A percentile compares a stretch with the other conserved stretches of the same genome.
phyloP scores from a whole-genome alignment of 2,329 filamentous ascomycete genomes.

The Calonectria leucothoes region DNA sequence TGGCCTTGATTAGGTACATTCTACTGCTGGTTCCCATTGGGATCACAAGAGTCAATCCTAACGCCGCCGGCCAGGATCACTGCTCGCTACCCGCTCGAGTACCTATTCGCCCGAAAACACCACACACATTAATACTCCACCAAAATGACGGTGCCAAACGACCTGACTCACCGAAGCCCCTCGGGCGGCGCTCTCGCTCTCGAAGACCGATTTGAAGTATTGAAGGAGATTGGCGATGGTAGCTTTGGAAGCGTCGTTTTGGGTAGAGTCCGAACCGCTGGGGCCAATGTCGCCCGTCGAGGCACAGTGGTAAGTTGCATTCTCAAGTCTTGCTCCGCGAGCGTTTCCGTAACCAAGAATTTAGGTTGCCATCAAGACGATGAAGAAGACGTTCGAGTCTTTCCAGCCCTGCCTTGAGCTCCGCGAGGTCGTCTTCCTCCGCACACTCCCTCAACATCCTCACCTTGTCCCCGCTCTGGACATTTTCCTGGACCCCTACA shows the following conservation, averaged over 20 bases:
- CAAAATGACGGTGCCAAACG: conserved; percentile 82
- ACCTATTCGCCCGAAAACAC: conserved; percentile 28
- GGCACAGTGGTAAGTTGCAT: conserved; percentile 84
- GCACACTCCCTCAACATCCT: conserved; percentile 85
- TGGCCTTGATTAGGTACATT: conserved; percentile 40
- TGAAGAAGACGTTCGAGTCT: conserved; percentile 99
- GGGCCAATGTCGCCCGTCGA: conserved; percentile 86
- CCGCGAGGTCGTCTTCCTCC: conserved; percentile 95
- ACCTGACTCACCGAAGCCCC: conserved; percentile 76
- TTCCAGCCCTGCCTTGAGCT: conserved; percentile 91
- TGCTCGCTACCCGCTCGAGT: conserved; percentile 28
- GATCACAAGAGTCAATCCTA: conserved; percentile 32
- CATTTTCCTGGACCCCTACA: conserved; percentile 97
- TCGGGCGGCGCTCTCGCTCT: conserved; percentile 73
- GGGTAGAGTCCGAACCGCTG: conserved; percentile 90
- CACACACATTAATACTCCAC: conserved; percentile 31
- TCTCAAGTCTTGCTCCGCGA: conserved; percentile 25
- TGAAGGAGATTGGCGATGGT: conserved; percentile 98
- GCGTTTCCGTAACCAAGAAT: conserved; percentile 30
- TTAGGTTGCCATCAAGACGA: conserved; percentile 98
- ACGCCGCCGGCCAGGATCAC: conserved; percentile 32
- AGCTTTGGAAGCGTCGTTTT: conserved; percentile 97
- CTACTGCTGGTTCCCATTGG: conserved; percentile 29
- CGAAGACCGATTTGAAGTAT: conserved; percentile 94
- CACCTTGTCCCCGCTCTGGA: conserved; percentile 98